Evolutionary conservation across 169 alveolate genomes (phyloP), one percentile per base, ranked within the genome.

Genomic region (Hepatocystis sp.): DNA sequence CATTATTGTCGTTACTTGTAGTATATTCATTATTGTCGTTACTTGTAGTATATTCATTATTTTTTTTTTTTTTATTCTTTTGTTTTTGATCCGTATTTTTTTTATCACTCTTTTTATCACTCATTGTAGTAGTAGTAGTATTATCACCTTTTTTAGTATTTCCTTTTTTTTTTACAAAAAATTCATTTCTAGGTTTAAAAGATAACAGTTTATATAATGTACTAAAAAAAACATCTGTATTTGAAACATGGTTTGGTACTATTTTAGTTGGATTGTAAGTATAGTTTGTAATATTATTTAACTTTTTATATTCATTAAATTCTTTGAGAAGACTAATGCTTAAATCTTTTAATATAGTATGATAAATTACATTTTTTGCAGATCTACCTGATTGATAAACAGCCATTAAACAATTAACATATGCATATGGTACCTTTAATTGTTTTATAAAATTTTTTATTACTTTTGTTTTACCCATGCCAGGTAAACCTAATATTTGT

Each of bases 381-480:
- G 89, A 81, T 36, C 66, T 81, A 0, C 89, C 89, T 21, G 89
- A 63, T 32, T 81, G 89, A 28, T 81, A 81, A 19, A 81, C 84
- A 23, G 89, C 89, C 89, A 81, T 81, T 61, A 81, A 32, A 23
- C 89, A 81, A 27, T 81, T 81, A 0, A 81, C 89, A 81, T 81
- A 81, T 17, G 89, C 89, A 65, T 19, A 81, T 1, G 89, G 89
- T 1, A 81, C 89, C 27, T 81, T 81, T 32, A 51, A 47, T 40
- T 36, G 30, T 53, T 81, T 61, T 10, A 81, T 53, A 47, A 55
- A 64, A 21, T 56, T 60, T 63, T 81, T 81, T 0, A 81, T 84
- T 11, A 81, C 89, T 34, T 64, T 81, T 49, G 89, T 81, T 81
- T 81, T 81, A 0, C 89, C 89, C 89, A 81, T 81, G 19, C 89